Percentiles rank a stretch among this genome's conserved stretches.
Evolutionary conservation across 2,329 filamentous ascomycete species (phyloP).

Genomic region (Trichoderma sp.): DNA sequence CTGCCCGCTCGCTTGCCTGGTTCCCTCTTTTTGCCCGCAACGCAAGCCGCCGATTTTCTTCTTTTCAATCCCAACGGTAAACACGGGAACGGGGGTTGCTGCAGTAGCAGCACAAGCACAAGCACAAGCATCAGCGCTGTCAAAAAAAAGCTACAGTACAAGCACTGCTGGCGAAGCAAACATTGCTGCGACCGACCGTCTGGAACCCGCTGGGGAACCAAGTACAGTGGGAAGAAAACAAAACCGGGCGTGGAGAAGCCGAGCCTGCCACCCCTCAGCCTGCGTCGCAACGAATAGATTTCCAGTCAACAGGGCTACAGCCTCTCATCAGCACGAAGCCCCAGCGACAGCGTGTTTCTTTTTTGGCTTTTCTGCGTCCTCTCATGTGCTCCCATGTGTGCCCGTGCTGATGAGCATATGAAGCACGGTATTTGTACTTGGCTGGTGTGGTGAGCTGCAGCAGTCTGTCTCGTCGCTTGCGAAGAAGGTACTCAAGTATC

Average conservation of each 20-base stretch:
- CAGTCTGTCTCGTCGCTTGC: background rate
- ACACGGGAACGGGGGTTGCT: background rate
- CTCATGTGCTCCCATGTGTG: background rate
- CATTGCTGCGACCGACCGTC: slow-evolving; percentile 7
- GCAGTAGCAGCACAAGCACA: slow-evolving; percentile 5
- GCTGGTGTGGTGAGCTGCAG: background rate
- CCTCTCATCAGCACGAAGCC: slow-evolving; percentile 4
- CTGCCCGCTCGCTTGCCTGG: background rate
- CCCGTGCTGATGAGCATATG: background rate
- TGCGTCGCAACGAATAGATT: background rate
- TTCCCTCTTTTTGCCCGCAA: background rate
- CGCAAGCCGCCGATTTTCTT: background rate
- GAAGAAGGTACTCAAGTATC: too few relatives aligned
- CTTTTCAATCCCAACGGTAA: background rate
- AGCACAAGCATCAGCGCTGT: slow-evolving; percentile 8
- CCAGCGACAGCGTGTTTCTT: background rate
- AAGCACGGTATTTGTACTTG: background rate
- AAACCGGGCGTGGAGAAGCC: slow-evolving; percentile 6
- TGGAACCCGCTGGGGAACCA: slow-evolving; percentile 10
- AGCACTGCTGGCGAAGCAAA: background rate
- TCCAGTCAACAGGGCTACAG: slow-evolving; percentile 4
- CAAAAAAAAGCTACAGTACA: background rate
- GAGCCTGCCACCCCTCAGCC: background rate
- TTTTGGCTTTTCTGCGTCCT: background rate
- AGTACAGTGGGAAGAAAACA: too few relatives aligned